These are phyloP conservation scores for Botrytis deweyae DNA, from an alignment of 2,329 filamentous ascomycete genomes.

Conservation along the genomic window DNA sequence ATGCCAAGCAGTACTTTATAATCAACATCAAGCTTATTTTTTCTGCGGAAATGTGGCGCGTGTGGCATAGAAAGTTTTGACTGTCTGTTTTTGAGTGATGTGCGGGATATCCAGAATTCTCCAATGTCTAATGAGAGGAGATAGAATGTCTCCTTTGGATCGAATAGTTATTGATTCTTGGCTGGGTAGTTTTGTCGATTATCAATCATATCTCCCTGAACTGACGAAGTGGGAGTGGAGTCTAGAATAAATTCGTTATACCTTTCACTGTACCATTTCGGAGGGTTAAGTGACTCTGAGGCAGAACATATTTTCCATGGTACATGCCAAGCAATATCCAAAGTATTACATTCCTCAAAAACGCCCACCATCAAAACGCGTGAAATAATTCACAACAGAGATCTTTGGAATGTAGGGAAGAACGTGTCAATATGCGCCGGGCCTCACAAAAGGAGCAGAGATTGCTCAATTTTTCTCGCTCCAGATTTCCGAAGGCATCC, in stretches of 20 bases:
- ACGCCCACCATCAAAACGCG: background rate
- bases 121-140: background rate
- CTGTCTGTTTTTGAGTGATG: background rate
- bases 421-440: background rate
- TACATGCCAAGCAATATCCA: background rate
- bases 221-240: no score
- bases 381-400: background rate
- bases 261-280: background rate
- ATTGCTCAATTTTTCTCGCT: background rate
- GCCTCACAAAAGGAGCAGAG: background rate
- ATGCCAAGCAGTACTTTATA: background rate
- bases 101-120: background rate
- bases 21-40: background rate
- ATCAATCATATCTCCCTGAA: background rate
- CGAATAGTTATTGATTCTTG: background rate
- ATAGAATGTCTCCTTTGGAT: background rate
- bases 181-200: background rate
- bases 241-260: background rate
- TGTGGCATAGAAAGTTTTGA: background rate
- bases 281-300: background rate
- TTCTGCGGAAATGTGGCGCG: background rate
- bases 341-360: background rate
- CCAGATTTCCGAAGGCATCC: background rate
- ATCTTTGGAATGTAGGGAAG: background rate
- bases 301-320: background rate